Base-by-base conservation (phyloP, 495 filamentous ascomycete genomes). In the Podospora pseudocomata region DNA sequence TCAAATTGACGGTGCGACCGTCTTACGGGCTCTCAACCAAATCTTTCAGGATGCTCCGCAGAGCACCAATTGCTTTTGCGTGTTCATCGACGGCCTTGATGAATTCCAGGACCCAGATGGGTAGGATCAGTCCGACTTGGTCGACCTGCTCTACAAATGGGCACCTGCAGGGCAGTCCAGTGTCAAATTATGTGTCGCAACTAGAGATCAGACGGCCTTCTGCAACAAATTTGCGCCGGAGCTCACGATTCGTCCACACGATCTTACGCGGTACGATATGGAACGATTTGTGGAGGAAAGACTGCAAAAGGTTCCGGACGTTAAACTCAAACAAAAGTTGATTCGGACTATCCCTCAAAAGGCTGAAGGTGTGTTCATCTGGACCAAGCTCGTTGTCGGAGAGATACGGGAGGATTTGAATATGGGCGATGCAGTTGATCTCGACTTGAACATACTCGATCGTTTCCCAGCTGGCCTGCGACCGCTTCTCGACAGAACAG, bases 171-270 rank as follows among this genome's bases (percentile, higher is more conserved):
- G 19, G 3, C 65, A 60, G 39, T 9, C 60, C 0, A 59, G 74
- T 58, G 66, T 82, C 44, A 82, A 82, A 58, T 19, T 82, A 23
- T 84, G 80, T 67, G 74, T 80, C 0, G 77, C 79, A n/a, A 84
- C 81, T 67, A 74, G 81, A 13, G 78, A 79, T 1, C 75, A 74
- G 71, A 76, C 74, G n/a, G 63, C 68, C 7, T 82, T 82, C 67
- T 34, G 70, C 49, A 68, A 78, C 62, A 67, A 81, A 18, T 55
- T 82, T 39, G 27, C 32, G 4, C 30, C 53, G 5, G 63, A 68
- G 2, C 28, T 60, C 64, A 23, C 60, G 2, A 26, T 70, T 1
- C 65, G 65, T 18, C 32, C 63, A 1, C 69, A 66, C 4, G 34
- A 65, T 6, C 66, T 68, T 5, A 71, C 66, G 0, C 44, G 27